These are phyloP conservation scores for Corchorus olitorius DNA, from an alignment of 345 rosid genomes.

Conservation along the genomic window DNA sequence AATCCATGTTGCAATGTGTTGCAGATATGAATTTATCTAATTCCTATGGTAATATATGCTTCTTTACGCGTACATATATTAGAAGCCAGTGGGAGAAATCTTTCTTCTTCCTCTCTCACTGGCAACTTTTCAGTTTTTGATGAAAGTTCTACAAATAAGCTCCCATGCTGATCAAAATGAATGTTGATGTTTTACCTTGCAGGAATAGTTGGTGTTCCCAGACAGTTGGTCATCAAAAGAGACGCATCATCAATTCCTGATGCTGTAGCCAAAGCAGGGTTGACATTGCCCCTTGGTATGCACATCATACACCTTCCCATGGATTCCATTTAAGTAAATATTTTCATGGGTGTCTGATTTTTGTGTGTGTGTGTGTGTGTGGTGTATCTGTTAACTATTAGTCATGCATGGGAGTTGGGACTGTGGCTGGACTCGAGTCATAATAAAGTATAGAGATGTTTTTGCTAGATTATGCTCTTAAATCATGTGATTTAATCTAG, in stretches of 20 bases:
- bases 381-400: not conserved
- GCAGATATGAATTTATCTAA: conserved; percentile 71
- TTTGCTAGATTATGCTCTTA: not conserved
- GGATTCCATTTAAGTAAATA: conserved; percentile 3
- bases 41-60: conserved; percentile 44
- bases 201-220: conserved; percentile 71
- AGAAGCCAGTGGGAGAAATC: not conserved
- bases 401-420: not conserved
- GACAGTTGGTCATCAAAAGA: conserved; percentile 60
- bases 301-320: not conserved
- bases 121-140: not conserved
- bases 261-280: conserved; percentile 61
- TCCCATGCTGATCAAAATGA: conserved; percentile 12
- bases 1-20: conserved; percentile 81
- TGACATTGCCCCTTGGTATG: conserved; percentile 66
- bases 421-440: not conserved
- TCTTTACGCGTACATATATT: not conserved
- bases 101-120: not conserved
- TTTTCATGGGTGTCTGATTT: not conserved
- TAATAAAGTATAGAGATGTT: not conserved
- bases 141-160: not conserved
- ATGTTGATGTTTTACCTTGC: conserved; percentile 23
- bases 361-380: no score
- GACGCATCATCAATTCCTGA: conserved; percentile 67
- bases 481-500: not conserved